These are phyloP conservation scores for Cercospora beticola DNA, from an alignment of 2,329 filamentous ascomycete species.

Conservation along the genomic window DNA sequence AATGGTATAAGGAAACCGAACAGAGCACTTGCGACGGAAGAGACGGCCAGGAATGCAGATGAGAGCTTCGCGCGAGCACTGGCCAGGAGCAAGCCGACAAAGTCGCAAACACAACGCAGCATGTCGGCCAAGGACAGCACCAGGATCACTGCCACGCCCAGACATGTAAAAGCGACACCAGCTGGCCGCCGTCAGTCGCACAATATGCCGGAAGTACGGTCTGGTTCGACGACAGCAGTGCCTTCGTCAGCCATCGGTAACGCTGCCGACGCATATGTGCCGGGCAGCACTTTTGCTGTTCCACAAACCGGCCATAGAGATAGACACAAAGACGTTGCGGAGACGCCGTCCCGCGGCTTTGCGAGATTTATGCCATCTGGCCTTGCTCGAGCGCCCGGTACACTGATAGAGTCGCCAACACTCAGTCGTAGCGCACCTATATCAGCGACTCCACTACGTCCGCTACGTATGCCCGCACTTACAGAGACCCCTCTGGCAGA, in stretches of 20 bases:
- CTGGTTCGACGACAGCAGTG: slow-evolving; percentile 38
- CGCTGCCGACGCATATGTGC: slow-evolving; percentile 20
- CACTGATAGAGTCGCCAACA: slow-evolving; percentile 26
- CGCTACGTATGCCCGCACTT: slow-evolving; percentile 24
- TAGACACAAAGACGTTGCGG: slow-evolving; percentile 36
- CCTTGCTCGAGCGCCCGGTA: slow-evolving; percentile 26
- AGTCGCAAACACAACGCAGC: slow-evolving; percentile 30
- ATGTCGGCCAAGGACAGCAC: slow-evolving; percentile 38
- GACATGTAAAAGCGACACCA: slow-evolving; percentile 36
- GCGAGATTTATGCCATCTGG: slow-evolving; percentile 34
- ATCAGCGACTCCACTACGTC: slow-evolving; percentile 20
- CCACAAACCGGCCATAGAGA: slow-evolving; percentile 33
- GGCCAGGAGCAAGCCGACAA: slow-evolving; percentile 21
- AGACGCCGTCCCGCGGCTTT: slow-evolving; percentile 46
- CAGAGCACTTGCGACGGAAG: slow-evolving; percentile 65
- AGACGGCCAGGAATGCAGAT: slow-evolving; percentile 66
- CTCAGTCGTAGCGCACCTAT: slow-evolving; percentile 20
- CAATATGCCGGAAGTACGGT: slow-evolving; percentile 32
- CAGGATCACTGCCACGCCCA: slow-evolving; percentile 46
- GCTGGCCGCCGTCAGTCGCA: slow-evolving; percentile 20
- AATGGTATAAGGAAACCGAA: slow-evolving; percentile 73
- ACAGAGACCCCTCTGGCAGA: slow-evolving; percentile 13
- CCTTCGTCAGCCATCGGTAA: slow-evolving; percentile 41
- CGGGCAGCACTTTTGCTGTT: slow-evolving; percentile 31
- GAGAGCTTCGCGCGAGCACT: slow-evolving; percentile 48